Evolutionary conservation across 306 rosid genomes (phyloP).

Genomic region (Quercus alba): DNA sequence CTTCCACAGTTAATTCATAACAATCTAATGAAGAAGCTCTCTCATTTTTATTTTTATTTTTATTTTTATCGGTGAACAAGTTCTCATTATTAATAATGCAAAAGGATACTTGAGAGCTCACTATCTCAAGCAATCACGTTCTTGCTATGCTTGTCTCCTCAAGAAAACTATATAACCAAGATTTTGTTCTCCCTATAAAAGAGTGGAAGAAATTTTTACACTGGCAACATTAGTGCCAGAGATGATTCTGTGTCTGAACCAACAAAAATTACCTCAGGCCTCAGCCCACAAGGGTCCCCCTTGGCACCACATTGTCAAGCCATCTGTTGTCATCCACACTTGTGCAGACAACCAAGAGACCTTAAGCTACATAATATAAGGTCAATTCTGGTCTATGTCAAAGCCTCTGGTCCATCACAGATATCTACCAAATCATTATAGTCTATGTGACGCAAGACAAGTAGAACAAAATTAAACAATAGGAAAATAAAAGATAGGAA

Average conservation of each 20-base stretch:
- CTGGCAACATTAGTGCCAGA: not conserved
- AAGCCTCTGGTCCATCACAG: not conserved
- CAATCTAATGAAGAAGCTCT: not conserved
- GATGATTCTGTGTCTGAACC: not conserved
- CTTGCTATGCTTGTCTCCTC: not conserved
- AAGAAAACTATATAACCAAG: not conserved
- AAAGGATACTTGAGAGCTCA: not conserved
- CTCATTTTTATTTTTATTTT: not conserved
- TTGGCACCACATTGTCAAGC: not conserved
- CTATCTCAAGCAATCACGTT: not conserved
- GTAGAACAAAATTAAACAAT: too few species aligned
- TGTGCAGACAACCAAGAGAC: not conserved
- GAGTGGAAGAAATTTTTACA: not conserved
- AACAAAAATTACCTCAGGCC: not conserved
- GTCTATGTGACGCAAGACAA: not conserved
- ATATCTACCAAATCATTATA: not conserved
- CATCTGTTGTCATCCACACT: not conserved
- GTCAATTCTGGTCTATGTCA: not conserved
- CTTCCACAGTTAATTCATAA: not conserved
- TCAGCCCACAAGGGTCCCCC: not conserved
- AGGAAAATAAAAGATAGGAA: too few species aligned
- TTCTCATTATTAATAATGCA: not conserved
- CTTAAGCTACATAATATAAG: not conserved
- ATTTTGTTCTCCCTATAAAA: not conserved
- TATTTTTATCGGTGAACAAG: too few species aligned